A percentile compares a stretch with the other conserved stretches of the same genome.
These are phyloP conservation scores for Blastobotrys aristatus DNA, from an alignment of 1,139 yeast genomes.

Conservation along the genomic window DNA sequence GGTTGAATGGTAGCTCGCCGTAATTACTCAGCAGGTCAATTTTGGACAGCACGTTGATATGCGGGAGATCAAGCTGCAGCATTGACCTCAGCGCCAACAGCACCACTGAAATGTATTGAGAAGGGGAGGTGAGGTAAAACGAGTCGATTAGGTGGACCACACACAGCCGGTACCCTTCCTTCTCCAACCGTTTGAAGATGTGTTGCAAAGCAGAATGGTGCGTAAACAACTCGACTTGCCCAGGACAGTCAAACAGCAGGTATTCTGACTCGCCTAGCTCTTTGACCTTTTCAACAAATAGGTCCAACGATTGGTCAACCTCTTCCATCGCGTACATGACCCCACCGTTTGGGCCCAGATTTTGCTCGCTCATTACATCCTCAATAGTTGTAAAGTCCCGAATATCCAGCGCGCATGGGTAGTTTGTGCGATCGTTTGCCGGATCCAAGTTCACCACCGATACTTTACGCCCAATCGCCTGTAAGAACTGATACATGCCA, in stretches of 20 bases:
- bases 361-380: constrained; percentile 81
- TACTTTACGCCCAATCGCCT: constrained; percentile 88
- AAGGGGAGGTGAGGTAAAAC: constrained; percentile 77
- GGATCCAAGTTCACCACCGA: constrained; percentile 86
- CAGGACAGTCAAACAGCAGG: constrained; percentile 92
- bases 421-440: constrained; percentile 80
- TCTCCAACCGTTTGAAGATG: constrained; percentile 68
- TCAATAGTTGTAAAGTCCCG: constrained; percentile 83
- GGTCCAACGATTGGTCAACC: constrained; percentile 48
- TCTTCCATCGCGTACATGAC: constrained; percentile 81
- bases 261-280: constrained; percentile 61
- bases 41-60: constrained; percentile 84
- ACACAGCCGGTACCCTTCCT: constrained; percentile 67
- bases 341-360: constrained; percentile 93
- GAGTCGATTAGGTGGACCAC: constrained; percentile 87
- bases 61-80: constrained; percentile 91
- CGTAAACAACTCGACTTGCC: constrained; percentile 93
- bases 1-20: constrained; percentile 54
- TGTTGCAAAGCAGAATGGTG: constrained; percentile 77
- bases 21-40: constrained; percentile 75
- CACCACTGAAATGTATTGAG: constrained; percentile 83
- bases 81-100: constrained; percentile 81
- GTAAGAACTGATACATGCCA: constrained; percentile 85
- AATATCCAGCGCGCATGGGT: constrained; percentile 82
- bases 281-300: constrained; percentile 54